These are phyloP conservation scores for Limnomonas spitsbergensis DNA, from an alignment of 139 green algal genomes.

Conservation along the genomic window DNA sequence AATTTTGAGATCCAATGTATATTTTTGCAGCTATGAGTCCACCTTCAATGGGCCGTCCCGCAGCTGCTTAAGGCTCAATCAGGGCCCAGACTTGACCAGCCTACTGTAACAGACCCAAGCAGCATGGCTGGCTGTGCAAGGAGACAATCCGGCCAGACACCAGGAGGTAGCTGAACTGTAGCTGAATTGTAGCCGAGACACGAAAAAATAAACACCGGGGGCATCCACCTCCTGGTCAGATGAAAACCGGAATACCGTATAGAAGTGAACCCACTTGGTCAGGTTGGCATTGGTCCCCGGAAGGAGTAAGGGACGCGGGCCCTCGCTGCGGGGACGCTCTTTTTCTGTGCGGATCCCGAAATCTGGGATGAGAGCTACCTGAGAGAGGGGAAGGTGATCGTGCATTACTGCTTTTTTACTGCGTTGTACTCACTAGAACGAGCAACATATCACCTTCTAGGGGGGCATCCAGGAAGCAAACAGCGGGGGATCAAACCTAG, in stretches of 20 bases:
- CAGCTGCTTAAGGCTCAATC: too few species aligned
- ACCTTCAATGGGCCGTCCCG: too few species aligned
- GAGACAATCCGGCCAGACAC: not conserved
- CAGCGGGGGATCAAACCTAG: not conserved
- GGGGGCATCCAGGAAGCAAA: not conserved
- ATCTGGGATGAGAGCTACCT: slow-evolving; percentile 33
- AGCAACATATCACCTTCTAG: not conserved
- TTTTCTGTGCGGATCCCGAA: slow-evolving; percentile 19
- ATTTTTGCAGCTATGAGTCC: too few species aligned
- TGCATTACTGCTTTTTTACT: not conserved
- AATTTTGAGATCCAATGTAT: not conserved
- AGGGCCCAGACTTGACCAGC: too few species aligned
- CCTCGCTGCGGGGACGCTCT: not conserved
- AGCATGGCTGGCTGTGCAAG: not conserved
- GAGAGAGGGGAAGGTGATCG: not conserved
- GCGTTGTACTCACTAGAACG: not conserved
- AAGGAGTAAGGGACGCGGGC: slow-evolving; percentile 28
- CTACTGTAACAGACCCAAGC: too few species aligned
- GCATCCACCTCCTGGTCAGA: not conserved
- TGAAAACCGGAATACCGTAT: not conserved
- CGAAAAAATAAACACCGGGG: not conserved
- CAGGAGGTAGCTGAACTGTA: too few species aligned
- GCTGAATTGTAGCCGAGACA: too few species aligned
- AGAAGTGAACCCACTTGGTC: slow-evolving; percentile 17
- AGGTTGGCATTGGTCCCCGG: slow-evolving; percentile 17